Percentiles rank a stretch among this genome's conserved stretches.
phyloP scores from a whole-genome alignment of 352 stramenopile species.

The Paralagenidium karlingii region DNA sequence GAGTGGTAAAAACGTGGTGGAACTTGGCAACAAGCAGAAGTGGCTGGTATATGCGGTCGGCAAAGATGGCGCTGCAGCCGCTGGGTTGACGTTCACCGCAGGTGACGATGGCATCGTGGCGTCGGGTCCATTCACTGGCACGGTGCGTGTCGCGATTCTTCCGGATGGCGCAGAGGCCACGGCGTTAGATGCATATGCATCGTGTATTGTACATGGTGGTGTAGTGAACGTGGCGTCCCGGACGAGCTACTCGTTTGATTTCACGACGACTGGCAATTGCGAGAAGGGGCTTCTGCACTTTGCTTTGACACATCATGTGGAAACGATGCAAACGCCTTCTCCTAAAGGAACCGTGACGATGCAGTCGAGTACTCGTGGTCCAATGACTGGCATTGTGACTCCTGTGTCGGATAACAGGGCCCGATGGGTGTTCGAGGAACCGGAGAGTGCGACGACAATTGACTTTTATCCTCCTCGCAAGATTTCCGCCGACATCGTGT shows the following conservation, averaged over 20 bases:
- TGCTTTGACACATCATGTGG: conserved; percentile 39
- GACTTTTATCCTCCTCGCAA: conserved; percentile 38
- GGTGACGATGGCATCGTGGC: conserved; percentile 21
- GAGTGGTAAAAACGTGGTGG: conserved; percentile 46
- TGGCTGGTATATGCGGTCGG: conserved; percentile 62
- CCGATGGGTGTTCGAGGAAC: conserved; percentile 36
- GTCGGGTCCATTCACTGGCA: conserved; percentile 20
- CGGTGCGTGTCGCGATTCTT: conserved; percentile 29
- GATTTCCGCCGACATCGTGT: conserved; percentile 11
- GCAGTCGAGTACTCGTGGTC: conserved; percentile 33
- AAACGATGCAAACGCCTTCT: conserved; percentile 25
- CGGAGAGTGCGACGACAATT: conserved; percentile 25
- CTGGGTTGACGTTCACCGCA: conserved; percentile 21
- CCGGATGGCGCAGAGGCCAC: conserved; percentile 13
- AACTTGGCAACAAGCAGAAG: conserved; percentile 52
- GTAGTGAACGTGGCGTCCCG: conserved; percentile 25
- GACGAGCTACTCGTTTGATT: conserved; percentile 40
- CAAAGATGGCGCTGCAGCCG: too few species aligned
- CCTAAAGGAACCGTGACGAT: conserved; percentile 18
- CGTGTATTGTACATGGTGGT: conserved; percentile 40
- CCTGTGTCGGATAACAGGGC: conserved; percentile 14
- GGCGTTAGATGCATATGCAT: conserved; percentile 30
- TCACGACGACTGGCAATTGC: conserved; percentile 40
- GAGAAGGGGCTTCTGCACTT: conserved; percentile 45
- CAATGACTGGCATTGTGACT: conserved; percentile 28